Percentiles rank a stretch among this genome's conserved stretches.
phyloP scores from a whole-genome alignment of 2,329 filamentous ascomycete species.

The Orbilia ellipsospora region DNA sequence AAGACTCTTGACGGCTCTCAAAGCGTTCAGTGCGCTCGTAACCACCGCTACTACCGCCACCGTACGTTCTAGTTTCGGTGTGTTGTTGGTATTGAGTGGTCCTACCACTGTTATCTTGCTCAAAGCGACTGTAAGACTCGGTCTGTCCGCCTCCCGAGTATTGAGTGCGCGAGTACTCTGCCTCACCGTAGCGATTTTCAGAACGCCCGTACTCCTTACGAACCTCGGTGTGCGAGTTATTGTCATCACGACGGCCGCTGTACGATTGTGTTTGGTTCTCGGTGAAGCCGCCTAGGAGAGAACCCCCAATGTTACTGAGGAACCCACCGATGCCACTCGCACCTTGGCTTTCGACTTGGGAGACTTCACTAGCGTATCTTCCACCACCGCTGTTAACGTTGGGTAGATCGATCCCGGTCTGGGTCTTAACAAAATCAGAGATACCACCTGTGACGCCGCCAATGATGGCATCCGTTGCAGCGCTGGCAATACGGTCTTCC shows the following conservation, averaged over 20 bases:
- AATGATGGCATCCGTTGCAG: slow-evolving; percentile 61
- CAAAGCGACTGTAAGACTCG: slow-evolving; percentile 71
- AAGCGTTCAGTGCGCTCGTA: slow-evolving; percentile 30
- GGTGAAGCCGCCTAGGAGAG: slow-evolving; percentile 71
- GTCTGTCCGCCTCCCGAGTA: slow-evolving; percentile 62
- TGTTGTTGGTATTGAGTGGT: slow-evolving; percentile 7
- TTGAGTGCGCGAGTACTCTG: slow-evolving; percentile 67
- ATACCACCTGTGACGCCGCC: slow-evolving; percentile 59
- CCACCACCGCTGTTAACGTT: slow-evolving; percentile 51
- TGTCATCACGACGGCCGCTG: slow-evolving; percentile 68
- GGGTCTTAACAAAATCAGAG: slow-evolving; percentile 60
- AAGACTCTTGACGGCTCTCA: slow-evolving; percentile 21
- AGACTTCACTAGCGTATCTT: slow-evolving; percentile 65
- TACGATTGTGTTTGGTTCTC: slow-evolving; percentile 67
- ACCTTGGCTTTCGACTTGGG: slow-evolving; percentile 63
- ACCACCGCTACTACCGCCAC: slow-evolving; percentile 22
- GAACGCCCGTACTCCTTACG: slow-evolving; percentile 72
- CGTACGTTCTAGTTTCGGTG: slow-evolving; percentile 7
- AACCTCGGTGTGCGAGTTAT: slow-evolving; percentile 72
- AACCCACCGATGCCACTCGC: slow-evolving; percentile 73
- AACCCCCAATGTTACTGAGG: slow-evolving; percentile 75
- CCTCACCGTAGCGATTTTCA: slow-evolving; percentile 71
- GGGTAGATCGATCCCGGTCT: slow-evolving; percentile 57
- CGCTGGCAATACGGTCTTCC: slow-evolving; percentile 70
- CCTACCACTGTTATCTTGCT: slow-evolving; percentile 68